Evolutionary conservation across 2,329 filamentous ascomycete species (phyloP).

Genomic region (Diplodia sapinea): DNA sequence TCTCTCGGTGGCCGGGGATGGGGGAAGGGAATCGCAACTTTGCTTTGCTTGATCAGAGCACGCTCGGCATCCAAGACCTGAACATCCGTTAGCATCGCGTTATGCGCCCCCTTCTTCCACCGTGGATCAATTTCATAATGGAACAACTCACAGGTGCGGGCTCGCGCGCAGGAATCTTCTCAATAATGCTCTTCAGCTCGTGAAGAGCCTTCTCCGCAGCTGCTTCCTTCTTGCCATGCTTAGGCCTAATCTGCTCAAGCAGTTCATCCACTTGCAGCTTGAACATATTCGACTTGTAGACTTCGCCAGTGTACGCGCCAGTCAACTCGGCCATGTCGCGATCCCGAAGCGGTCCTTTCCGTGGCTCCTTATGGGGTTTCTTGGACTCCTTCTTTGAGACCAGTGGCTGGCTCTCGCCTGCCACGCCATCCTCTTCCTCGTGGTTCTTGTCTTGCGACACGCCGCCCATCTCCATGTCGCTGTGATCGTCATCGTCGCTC

Average conservation of each 20-base stretch:
- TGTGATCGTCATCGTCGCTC: slow-evolving; percentile 33
- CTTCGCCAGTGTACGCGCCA: slow-evolving; percentile 56
- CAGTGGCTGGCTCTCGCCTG: slow-evolving; percentile 10
- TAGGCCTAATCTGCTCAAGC: slow-evolving; percentile 61
- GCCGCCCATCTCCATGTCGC: slow-evolving; percentile 34
- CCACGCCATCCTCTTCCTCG: slow-evolving; percentile 15
- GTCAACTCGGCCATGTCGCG: slow-evolving; percentile 35
- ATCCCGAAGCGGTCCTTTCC: slow-evolving; percentile 21
- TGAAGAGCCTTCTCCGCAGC: slow-evolving; percentile 61
- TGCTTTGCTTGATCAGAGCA: slow-evolving; percentile 68
- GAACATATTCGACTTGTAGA: slow-evolving; percentile 71
- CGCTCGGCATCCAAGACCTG: slow-evolving; percentile 73
- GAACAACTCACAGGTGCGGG: slow-evolving; percentile 50
- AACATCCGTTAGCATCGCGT: neutral
- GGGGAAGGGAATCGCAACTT: slow-evolving; percentile 81
- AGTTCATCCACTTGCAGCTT: slow-evolving; percentile 71
- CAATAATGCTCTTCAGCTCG: slow-evolving; percentile 62
- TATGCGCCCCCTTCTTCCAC: neutral
- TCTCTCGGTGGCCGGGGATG: slow-evolving; percentile 77
- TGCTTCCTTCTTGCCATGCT: slow-evolving; percentile 62
- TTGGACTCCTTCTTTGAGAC: slow-evolving; percentile 31
- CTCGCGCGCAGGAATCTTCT: slow-evolving; percentile 59
- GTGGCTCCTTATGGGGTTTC: slow-evolving; percentile 20
- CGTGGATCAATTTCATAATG: neutral
- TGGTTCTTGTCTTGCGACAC: slow-evolving; percentile 33